A percentile compares a stretch with the other conserved stretches of the same genome.
Conservation (phyloP, 805 yeast species). For the Candida adriatica region DNA sequence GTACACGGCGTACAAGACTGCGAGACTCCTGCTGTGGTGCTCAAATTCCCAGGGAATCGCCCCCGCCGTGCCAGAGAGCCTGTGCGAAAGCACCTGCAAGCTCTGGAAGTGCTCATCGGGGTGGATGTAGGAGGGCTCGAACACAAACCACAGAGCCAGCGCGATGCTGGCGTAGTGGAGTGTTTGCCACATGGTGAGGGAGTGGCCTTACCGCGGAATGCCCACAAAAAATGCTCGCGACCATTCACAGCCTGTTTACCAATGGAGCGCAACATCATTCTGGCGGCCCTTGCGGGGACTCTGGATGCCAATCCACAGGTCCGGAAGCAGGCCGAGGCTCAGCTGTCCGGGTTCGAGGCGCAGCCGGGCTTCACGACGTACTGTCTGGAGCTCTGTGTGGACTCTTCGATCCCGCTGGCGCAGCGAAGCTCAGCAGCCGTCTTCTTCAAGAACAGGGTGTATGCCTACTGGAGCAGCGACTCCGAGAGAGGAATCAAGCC, state of each 20-base stretch:
- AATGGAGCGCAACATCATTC: constrained; percentile 41
- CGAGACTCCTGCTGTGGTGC: constrained; percentile 54
- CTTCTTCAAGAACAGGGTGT: constrained; percentile 59
- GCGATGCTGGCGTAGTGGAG: constrained; percentile 20
- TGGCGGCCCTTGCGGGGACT: constrained; percentile 46
- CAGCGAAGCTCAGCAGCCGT: constrained; percentile 59
- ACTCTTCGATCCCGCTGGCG: constrained; percentile 33
- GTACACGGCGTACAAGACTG: constrained; percentile 60
- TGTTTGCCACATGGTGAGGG: too few relatives aligned
- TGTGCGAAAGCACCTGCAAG: constrained; percentile 60
- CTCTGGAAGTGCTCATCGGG: constrained; percentile 97
- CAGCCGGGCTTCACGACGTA: constrained; percentile 53
- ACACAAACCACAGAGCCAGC: constrained; percentile 42
- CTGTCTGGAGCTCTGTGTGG: constrained; percentile 42
- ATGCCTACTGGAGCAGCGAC: constrained; percentile 42
- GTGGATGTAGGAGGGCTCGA: constrained; percentile 81
- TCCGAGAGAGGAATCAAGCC: constrained; percentile 26
- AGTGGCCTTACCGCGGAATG: too few relatives aligned
- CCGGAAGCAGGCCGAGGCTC: constrained; percentile 48
- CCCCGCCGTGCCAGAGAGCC: constrained; percentile 36
- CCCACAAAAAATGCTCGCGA: too few relatives aligned
- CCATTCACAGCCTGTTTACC: too few relatives aligned
- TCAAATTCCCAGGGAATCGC: constrained; percentile 80
- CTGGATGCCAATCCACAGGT: constrained; percentile 42
- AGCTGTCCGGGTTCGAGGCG: constrained; percentile 43